Evolutionary conservation across 768 basidiomycete genomes (phyloP).

Genomic region (Lentinula guzmanii): DNA sequence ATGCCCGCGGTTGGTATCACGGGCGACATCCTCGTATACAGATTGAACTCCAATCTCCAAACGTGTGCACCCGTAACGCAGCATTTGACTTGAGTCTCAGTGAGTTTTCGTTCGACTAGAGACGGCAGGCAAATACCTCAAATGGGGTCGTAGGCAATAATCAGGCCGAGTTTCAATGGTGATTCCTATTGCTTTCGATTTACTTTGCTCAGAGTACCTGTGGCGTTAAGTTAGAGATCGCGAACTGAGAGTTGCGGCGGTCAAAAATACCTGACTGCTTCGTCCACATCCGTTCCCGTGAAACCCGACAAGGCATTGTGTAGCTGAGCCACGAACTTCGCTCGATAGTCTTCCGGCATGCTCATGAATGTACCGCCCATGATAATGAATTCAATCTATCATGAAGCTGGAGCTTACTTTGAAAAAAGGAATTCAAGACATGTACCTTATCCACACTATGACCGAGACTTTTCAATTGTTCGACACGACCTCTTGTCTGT

Average conservation of each 20-base stretch:
- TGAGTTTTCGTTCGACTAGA: constrained; percentile 1
- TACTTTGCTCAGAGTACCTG: constrained; percentile 93
- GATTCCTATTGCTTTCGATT: constrained; percentile 97
- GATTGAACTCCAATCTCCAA: constrained; percentile 99
- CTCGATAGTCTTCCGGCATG: constrained; percentile 95
- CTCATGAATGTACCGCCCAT: constrained; percentile 99
- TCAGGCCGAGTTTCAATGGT: constrained; percentile 99
- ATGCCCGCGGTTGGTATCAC: constrained; percentile 98
- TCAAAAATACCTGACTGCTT: constrained; percentile 71
- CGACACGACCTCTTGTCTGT: constrained; percentile 91
- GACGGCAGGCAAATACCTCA: constrained; percentile 46
- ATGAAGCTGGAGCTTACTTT: not conserved
- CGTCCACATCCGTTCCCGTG: constrained; percentile 89
- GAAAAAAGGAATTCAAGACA: not conserved
- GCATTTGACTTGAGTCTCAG: constrained; percentile 75
- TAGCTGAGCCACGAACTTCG: constrained; percentile 89
- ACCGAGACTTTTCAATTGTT: constrained; percentile 92
- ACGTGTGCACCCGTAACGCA: constrained; percentile 97
- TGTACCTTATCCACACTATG: constrained; percentile 94
- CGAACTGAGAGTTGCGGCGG: not conserved
- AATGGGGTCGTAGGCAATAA: constrained; percentile 94
- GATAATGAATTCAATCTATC: constrained; percentile 81
- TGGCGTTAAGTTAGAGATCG: not conserved
- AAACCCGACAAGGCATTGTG: constrained; percentile 97
- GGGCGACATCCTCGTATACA: constrained; percentile 98